These are phyloP conservation scores for Candida cerambycidarum DNA, from an alignment of 805 yeast species.

Conservation along the genomic window DNA sequence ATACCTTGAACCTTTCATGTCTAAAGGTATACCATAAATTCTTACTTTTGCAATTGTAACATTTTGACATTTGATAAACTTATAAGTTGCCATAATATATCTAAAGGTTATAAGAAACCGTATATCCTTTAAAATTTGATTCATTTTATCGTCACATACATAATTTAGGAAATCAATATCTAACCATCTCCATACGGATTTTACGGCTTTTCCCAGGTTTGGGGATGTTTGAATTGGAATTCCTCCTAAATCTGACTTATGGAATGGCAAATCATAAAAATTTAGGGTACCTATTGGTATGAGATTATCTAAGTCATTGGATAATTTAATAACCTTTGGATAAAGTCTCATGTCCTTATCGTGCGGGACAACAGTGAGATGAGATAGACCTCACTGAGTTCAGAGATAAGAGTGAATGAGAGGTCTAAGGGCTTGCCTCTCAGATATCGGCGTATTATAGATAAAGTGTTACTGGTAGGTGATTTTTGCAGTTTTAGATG, in stretches of 20 bases:
- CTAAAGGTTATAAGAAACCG: constrained; percentile 44
- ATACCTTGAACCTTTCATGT: constrained; percentile 32
- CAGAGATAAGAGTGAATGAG: no score
- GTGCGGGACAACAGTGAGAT: neutral
- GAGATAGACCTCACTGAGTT: no score
- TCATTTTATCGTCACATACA: constrained; percentile 17
- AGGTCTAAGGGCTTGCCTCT: no score
- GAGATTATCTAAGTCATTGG: constrained; percentile 41
- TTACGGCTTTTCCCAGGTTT: constrained; percentile 17
- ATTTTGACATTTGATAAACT: constrained; percentile 15
- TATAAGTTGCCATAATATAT: constrained; percentile 47
- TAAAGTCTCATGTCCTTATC: constrained; percentile 5
- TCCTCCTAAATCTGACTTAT: constrained; percentile 34
- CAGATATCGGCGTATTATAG: no score
- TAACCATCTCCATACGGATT: constrained; percentile 54
- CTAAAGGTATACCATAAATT: constrained; percentile 49
- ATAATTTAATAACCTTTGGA: constrained; percentile 18
- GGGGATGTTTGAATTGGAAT: constrained; percentile 9
- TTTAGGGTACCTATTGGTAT: constrained; percentile 52
- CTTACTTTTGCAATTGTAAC: constrained; percentile 33
- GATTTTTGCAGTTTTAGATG: no score
- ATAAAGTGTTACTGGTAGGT: no score
- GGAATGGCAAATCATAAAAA: constrained; percentile 42
- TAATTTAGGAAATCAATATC: constrained; percentile 41
- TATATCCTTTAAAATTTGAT: constrained; percentile 35